A percentile compares a stretch with the other conserved stretches of the same genome.
Conservation (phyloP, 2,329 filamentous ascomycete genomes). For the Fusarium mundagurra region DNA sequence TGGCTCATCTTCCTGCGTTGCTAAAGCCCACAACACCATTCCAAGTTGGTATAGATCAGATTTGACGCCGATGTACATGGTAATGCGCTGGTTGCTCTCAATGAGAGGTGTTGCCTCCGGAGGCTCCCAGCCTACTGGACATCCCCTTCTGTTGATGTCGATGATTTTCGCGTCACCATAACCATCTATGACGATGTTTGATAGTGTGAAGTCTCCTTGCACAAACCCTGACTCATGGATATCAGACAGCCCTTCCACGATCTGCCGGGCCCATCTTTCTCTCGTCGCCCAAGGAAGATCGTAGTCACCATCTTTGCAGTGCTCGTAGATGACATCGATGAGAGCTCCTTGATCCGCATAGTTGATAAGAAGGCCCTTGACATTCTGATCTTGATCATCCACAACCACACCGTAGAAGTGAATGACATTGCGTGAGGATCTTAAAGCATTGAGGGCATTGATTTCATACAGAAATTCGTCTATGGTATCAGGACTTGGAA, state of each 20-base stretch:
- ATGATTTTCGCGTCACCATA: conserved; percentile 93
- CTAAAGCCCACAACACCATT: conserved; percentile 96
- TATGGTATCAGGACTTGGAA: conserved; percentile 92
- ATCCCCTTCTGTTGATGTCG: conserved; percentile 97
- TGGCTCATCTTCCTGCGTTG: conserved; percentile 88
- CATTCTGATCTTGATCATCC: conserved; percentile 82
- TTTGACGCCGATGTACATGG: conserved; percentile 98
- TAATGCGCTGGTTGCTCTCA: conserved; percentile 87
- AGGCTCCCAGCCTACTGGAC: conserved; percentile 96
- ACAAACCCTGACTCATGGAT: conserved; percentile 97
- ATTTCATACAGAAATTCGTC: conserved; percentile 98
- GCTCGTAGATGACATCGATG: conserved; percentile 90
- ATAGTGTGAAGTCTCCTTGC: conserved; percentile 96
- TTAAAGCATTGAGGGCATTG: conserved; percentile 86
- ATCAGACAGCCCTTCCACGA: conserved; percentile 87
- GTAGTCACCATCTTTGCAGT: conserved; percentile 65
- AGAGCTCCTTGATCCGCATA: conserved; percentile 88
- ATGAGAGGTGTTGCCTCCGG: conserved; percentile 89
- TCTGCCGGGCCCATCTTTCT: conserved; percentile 90
- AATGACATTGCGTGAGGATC: conserved; percentile 80
- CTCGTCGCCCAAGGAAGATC: conserved; percentile 74
- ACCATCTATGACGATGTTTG: conserved; percentile 93
- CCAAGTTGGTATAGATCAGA: conserved; percentile 95
- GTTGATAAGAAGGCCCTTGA: conserved; percentile 90
- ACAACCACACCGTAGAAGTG: conserved; percentile 88